These are phyloP conservation scores for Lasiodiplodia sp. DNA, from an alignment of 2,329 filamentous ascomycete species.

Conservation along the genomic window DNA sequence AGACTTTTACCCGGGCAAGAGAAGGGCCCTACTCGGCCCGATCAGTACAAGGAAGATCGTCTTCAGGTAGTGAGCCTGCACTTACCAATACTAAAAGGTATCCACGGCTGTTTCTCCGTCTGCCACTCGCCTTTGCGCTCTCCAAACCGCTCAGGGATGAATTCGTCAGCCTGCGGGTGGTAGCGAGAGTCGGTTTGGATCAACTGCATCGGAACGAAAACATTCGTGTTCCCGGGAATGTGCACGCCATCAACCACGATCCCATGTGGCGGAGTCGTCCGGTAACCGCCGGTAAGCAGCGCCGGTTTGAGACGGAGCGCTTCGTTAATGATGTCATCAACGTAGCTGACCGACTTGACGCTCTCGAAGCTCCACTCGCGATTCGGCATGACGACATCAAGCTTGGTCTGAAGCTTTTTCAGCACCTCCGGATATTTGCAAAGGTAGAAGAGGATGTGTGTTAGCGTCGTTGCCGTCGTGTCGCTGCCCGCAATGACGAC, in stretches of 20 bases:
- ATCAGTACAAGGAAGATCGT: background rate
- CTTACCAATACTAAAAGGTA: conserved; percentile 20
- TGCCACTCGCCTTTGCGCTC: conserved; percentile 43
- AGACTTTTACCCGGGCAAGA: conserved; percentile 76
- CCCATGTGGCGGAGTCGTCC: conserved; percentile 48
- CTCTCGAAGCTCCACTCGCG: conserved; percentile 43
- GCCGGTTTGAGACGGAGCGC: conserved; percentile 50
- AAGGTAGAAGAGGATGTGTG: conserved; percentile 43
- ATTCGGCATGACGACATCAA: conserved; percentile 42
- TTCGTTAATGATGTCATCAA: conserved; percentile 46
- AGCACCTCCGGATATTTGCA: conserved; percentile 40
- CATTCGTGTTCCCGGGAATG: conserved; percentile 44
- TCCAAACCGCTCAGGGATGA: conserved; percentile 42
- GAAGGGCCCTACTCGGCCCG: conserved; percentile 58
- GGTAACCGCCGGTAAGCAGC: conserved; percentile 44
- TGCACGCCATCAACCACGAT: conserved; percentile 42
- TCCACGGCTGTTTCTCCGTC: conserved; percentile 35
- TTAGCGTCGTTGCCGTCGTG: conserved; percentile 44
- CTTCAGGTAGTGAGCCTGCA: too few species aligned
- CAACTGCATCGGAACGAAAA: conserved; percentile 38
- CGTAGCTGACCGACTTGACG: conserved; percentile 40
- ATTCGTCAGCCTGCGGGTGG: conserved; percentile 33
- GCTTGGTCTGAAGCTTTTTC: conserved; percentile 41
- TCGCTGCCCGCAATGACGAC: conserved; percentile 49
- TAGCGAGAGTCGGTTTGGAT: conserved; percentile 38